Base-by-base conservation (phyloP, 441 rosid genomes). In the Rhodomyrtus psidioides region DNA sequence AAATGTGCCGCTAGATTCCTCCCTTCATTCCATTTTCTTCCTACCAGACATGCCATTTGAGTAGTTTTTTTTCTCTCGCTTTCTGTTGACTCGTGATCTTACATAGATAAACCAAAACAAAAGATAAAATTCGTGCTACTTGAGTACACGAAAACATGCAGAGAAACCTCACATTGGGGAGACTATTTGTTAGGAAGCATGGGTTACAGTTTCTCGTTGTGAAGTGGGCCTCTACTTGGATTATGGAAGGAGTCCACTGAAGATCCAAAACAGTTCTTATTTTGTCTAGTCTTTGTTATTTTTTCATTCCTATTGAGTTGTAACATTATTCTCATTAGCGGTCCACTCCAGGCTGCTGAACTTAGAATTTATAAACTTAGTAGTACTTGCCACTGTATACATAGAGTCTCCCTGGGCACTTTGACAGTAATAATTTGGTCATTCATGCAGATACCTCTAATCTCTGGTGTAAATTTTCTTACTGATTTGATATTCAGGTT, bases 401-500 rank as follows among this genome's bases (percentile, higher is more conserved):
- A 62, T 62, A 30, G 42, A 28, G 76, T 65, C 76, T 65, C 76
- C 46, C 26, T 65, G 46, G 75, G 76, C 76, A 34, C 26, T 65
- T 65, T 65, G 79, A 65, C 79, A 34, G 79, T 34, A 21, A 65
- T 34, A 21, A 65, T 65, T 19, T 65, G 79, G 15, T 65, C 49
- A 65, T 65, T 65, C 79, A 34, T 65, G 79, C 26, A 65, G 46
- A 65, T 39, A 65, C 34, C 34, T 65, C 46, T 65, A 42, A 2
- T 42, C 79, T 65, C 26, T 34, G 1, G 49, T 34, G 79, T 19
- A 19, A 65, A 65, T 34, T 65, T 9, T 65, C 49, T 19, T 34
- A 1, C 79, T 65, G 21, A 34, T 65, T 65, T 65, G 79, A 34
- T 34, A 21, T 90, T 85, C 89, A 96, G 99, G 92, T 91, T 94